Evolutionary conservation across 2,329 filamentous ascomycete genomes (phyloP).

Genomic region (Zymoseptoria brevis): DNA sequence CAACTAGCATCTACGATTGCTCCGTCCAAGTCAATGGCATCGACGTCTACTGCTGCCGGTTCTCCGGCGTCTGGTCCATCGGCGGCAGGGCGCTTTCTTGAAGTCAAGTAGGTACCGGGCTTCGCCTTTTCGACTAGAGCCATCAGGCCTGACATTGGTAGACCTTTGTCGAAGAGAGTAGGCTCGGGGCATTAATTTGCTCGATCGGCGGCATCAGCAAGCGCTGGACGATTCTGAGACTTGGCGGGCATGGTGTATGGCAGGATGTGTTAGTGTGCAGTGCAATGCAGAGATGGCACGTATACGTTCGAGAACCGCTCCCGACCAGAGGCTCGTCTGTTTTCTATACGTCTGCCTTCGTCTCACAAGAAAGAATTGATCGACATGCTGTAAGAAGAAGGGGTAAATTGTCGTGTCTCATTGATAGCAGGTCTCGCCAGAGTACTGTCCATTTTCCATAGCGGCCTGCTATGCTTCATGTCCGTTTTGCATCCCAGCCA

Average conservation of each 20-base stretch:
- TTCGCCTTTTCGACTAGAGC: no score
- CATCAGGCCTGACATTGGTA: no score
- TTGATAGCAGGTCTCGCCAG: neutral
- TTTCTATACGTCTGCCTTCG: neutral
- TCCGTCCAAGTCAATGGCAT: slow-evolving; percentile 11
- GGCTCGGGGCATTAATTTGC: neutral
- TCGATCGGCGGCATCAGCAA: neutral
- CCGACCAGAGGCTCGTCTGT: neutral
- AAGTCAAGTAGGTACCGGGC: neutral
- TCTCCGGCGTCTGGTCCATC: neutral
- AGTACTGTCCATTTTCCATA: neutral
- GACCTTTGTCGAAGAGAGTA: neutral
- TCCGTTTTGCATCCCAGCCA: slow-evolving; percentile 17
- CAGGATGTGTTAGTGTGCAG: neutral
- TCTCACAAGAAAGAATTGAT: neutral
- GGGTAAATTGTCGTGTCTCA: neutral
- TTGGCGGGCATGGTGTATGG: neutral
- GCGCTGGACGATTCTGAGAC: neutral
- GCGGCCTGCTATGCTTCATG: slow-evolving; percentile 1
- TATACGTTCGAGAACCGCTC: neutral
- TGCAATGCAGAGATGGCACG: neutral
- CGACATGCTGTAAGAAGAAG: neutral
- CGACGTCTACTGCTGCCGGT: slow-evolving; percentile 1
- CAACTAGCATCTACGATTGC: slow-evolving; percentile 11
- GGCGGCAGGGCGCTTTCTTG: neutral